A percentile compares a stretch with the other conserved stretches of the same genome.
phyloP scores from a whole-genome alignment of 1,284 basidiomycete species.

The Psilocybe mexicana region DNA sequence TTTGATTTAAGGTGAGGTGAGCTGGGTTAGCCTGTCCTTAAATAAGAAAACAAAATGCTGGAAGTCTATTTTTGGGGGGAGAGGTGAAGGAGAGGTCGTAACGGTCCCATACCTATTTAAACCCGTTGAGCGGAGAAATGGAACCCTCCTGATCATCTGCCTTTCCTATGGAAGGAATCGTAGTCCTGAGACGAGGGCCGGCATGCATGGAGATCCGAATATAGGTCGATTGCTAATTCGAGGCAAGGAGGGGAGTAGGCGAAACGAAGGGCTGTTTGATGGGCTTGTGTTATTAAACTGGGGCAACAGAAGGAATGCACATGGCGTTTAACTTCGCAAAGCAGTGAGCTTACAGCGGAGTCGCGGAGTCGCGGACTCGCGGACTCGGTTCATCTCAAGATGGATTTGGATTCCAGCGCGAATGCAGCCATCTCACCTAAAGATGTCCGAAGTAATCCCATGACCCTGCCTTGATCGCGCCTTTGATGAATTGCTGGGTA shows the following conservation, averaged over 20 bases:
- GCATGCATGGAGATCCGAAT: constrained; percentile 18
- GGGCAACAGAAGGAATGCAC: constrained; percentile 11
- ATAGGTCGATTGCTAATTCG: constrained; percentile 2
- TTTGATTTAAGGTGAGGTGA: constrained; percentile 1
- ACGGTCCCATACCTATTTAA: not conserved
- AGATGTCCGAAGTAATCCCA: constrained; percentile 21
- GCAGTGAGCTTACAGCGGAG: constrained; percentile 8
- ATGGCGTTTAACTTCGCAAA: constrained; percentile 18
- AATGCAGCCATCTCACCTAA: constrained; percentile 2
- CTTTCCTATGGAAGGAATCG: constrained; percentile 12
- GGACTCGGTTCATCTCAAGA: constrained; percentile 9
- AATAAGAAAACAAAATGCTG: not conserved
- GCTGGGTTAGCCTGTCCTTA: not conserved
- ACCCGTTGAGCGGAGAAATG: constrained; percentile 3
- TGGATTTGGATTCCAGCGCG: not conserved
- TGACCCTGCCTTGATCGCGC: constrained; percentile 9
- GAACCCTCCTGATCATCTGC: constrained; percentile 11
- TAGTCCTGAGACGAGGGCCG: constrained; percentile 16
- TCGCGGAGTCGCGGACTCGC: too few relatives aligned
- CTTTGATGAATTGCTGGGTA: not conserved
- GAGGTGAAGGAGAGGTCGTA: not conserved
- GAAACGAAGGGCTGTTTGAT: not conserved
- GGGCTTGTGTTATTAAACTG: not conserved
- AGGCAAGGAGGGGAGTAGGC: not conserved
- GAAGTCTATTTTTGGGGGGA: not conserved